A percentile compares a stretch with the other conserved stretches of the same genome.
phyloP scores from a whole-genome alignment of 1,284 basidiomycete species.

The Leucoagaricus sp. region DNA sequence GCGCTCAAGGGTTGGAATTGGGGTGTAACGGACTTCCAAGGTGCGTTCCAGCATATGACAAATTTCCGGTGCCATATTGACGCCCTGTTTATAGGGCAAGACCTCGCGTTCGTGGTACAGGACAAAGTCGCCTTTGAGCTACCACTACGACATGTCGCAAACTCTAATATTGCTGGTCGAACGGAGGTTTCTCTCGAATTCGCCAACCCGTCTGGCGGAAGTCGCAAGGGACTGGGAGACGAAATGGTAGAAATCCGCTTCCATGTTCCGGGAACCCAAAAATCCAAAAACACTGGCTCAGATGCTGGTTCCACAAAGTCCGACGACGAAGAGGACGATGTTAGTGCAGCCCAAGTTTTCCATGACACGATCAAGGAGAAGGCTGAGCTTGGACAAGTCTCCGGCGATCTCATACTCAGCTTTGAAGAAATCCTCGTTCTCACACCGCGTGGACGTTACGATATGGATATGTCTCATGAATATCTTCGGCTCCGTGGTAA shows the following conservation, averaged over 20 bases:
- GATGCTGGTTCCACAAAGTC: constrained; percentile 77
- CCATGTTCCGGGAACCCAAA: constrained; percentile 86
- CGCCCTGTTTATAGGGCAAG: constrained; percentile 60
- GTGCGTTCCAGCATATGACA: constrained; percentile 42
- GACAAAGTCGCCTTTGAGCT: constrained; percentile 93
- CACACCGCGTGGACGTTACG: constrained; percentile 95
- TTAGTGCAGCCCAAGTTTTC: constrained; percentile 94
- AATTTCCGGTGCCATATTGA: constrained; percentile 5
- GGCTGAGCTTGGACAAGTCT: constrained; percentile 92
- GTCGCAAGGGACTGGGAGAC: constrained; percentile 61
- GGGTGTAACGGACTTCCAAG: constrained; percentile 94
- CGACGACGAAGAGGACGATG: constrained; percentile 70
- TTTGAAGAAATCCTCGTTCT: constrained; percentile 97
- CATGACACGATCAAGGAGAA: constrained; percentile 97
- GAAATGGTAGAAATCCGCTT: constrained; percentile 97
- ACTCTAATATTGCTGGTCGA: constrained; percentile 96
- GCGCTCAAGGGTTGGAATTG: constrained; percentile 98
- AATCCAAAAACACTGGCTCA: constrained; percentile 66
- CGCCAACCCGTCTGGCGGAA: constrained; percentile 49
- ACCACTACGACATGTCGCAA: constrained; percentile 86
- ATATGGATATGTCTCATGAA: constrained; percentile 96
- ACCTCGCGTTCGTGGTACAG: constrained; percentile 88
- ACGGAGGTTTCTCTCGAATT: constrained; percentile 99
- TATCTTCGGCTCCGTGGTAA: constrained; percentile 95
- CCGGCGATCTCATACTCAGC: constrained; percentile 91